Conservation (phyloP, 495 filamentous ascomycete species). For the Penicillium paxilli region DNA sequence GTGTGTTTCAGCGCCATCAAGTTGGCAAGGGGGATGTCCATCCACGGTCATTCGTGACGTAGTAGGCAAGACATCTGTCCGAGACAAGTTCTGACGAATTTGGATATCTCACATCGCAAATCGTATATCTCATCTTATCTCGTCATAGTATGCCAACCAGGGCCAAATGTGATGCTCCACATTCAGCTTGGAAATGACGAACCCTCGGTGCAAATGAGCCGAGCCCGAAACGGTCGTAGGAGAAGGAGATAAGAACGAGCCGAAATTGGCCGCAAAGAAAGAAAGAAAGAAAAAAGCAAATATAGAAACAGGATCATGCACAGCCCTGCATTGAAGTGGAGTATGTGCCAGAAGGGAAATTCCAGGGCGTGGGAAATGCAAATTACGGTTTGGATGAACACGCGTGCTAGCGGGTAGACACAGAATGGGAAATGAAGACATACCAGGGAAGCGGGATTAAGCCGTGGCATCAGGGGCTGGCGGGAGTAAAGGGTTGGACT, state of each 20-base stretch:
- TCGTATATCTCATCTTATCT: not conserved
- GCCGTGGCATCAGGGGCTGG: slow-evolving; percentile 28
- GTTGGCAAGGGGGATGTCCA: slow-evolving; percentile 16
- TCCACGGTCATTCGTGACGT: slow-evolving; percentile 10
- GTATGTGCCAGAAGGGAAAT: not conserved
- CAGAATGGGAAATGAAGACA: slow-evolving; percentile 10
- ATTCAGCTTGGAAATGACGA: no score
- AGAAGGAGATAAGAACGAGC: not conserved
- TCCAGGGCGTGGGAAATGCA: not conserved
- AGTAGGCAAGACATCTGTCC: not conserved
- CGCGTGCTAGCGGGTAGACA: slow-evolving; percentile 1
- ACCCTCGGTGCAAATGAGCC: no score
- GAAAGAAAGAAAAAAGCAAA: not conserved
- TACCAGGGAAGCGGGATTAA: slow-evolving; percentile 38
- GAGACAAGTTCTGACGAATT: not conserved
- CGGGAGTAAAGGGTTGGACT: not conserved
- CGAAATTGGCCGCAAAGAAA: not conserved
- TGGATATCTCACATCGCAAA: not conserved
- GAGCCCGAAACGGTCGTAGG: not conserved
- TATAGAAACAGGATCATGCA: not conserved
- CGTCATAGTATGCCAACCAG: not conserved
- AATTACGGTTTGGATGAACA: not conserved
- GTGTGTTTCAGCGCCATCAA: slow-evolving; percentile 8
- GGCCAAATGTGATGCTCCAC: not conserved
- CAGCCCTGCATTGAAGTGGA: not conserved